Base-by-base conservation (phyloP, 2,329 filamentous ascomycete genomes). In the Verticillium dahliae region DNA sequence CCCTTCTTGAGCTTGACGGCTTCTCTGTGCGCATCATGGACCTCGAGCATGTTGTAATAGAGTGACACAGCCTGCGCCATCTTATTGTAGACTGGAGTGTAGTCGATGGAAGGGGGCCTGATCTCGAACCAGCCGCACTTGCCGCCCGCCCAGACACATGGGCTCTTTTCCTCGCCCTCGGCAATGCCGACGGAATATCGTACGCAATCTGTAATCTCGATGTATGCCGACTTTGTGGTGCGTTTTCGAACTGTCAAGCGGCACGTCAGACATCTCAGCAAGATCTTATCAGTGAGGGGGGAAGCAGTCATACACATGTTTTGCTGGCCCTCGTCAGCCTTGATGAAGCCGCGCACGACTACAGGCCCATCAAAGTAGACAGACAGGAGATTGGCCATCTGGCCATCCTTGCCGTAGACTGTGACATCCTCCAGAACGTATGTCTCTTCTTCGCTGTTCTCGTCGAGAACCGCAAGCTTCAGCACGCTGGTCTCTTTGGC, bases 51-150 rank as follows among this genome's bases (percentile, higher is more conserved):
- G 60, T 80, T 81, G 70, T 90, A 90, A 66, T 91, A 83, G 22
- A 90, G 74, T 9, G 80, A 78, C 13, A 90, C 82, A 1, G 85
- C 87, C 69, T 89, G 81, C 59, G 82, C 79, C 79, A 90, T 89
- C 57, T 80, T 77, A 35, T 81, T 73, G 71, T 83, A 87, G 34
- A 85, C 84, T 6, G 73, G 67, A 58, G 75, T 74, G 70, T 90
- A 92, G 2, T 74, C 71, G 10, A 76, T 69, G n/a, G 82, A 76
- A 1, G 90, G 88, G 37, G 77, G 77, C 35, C 61, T 34, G 52
- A 92, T 80, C 68, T 88, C 83, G 69, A 85, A 91, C 87, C 88
- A 91, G 55, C 88, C 89, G 13, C 86, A 82, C 60, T 78, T 72
- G 41, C 86, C 86, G 35, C 80, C 78, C 1, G 88, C 85, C 89